Percentiles rank a stretch among this genome's conserved stretches.
These are phyloP conservation scores for Coprinopsis sp. DNA, from an alignment of 768 basidiomycete species.

Conservation along the genomic window DNA sequence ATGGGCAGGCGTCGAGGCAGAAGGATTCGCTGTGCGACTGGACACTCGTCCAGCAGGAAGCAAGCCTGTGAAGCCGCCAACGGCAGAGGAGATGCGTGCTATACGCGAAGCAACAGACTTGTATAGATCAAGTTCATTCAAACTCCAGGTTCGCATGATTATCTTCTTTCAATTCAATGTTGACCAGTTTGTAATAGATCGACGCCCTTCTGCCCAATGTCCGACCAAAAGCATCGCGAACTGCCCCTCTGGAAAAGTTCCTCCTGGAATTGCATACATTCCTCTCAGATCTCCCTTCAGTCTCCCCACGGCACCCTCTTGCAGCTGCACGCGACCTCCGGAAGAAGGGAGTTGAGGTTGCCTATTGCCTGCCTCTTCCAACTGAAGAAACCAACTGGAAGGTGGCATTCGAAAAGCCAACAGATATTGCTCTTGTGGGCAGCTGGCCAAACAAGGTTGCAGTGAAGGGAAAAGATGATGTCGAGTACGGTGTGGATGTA, in stretches of 20 bases:
- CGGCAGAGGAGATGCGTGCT: conserved; percentile 62
- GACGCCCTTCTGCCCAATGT: conserved; percentile 77
- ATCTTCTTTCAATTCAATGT: no score
- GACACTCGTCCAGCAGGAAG: background rate
- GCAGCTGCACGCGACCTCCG: conserved; percentile 53
- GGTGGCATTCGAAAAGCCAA: conserved; percentile 73
- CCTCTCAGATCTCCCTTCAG: conserved; percentile 53
- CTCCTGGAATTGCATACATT: conserved; percentile 64
- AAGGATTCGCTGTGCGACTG: background rate
- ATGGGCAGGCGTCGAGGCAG: conserved; percentile 10
- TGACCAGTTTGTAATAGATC: conserved; percentile 43
- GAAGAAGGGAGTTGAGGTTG: conserved; percentile 55
- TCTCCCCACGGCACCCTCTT: conserved; percentile 61
- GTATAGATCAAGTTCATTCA: conserved; percentile 76
- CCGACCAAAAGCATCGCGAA: conserved; percentile 56
- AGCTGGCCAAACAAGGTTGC: conserved; percentile 80
- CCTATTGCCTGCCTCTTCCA: conserved; percentile 66
- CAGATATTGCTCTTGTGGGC: conserved; percentile 73
- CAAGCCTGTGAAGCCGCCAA: conserved; percentile 51
- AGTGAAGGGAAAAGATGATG: conserved; percentile 66
- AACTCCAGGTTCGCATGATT: conserved; percentile 59
- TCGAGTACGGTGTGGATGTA: conserved; percentile 69
- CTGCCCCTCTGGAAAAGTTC: conserved; percentile 60
- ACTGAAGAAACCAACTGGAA: conserved; percentile 85
- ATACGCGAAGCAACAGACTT: conserved; percentile 74